These are phyloP conservation scores for Jaenimonas drosophilae DNA, from an alignment of 208 protist genomes.

Conservation along the genomic window DNA sequence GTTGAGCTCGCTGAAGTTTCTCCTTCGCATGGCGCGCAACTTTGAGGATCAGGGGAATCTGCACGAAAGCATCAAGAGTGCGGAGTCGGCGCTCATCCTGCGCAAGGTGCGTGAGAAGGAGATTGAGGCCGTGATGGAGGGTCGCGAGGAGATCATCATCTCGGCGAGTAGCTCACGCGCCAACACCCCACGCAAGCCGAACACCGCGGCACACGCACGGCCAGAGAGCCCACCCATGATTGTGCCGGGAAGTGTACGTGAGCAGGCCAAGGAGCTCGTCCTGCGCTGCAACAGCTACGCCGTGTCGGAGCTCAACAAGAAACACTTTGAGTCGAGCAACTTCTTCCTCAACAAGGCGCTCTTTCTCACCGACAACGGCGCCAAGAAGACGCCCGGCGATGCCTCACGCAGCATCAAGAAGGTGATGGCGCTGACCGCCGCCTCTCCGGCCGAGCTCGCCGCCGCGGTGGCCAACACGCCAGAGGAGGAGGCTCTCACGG, in stretches of 20 bases:
- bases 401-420: slow-evolving; percentile 1
- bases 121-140: slow-evolving; percentile 12
- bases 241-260: background rate
- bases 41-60: slow-evolving; percentile 68
- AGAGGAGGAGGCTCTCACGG: slow-evolving; percentile 8
- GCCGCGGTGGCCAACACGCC: slow-evolving; percentile 1
- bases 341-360: slow-evolving; percentile 72
- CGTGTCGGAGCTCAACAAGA: slow-evolving; percentile 50
- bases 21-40: slow-evolving; percentile 34
- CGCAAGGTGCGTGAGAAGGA: slow-evolving; percentile 19
- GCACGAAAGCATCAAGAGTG: slow-evolving; percentile 60
- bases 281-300: slow-evolving; percentile 75
- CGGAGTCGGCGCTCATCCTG: slow-evolving; percentile 62
- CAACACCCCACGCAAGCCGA: too few species aligned
- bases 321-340: slow-evolving; percentile 36
- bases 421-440: slow-evolving; percentile 1
- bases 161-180: too few species aligned
- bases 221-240: too few species aligned
- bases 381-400: slow-evolving; percentile 4
- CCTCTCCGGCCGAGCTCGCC: background rate
- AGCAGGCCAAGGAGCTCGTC: slow-evolving; percentile 53
- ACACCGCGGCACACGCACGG: too few species aligned
- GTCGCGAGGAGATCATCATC: background rate
- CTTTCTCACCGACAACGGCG: slow-evolving; percentile 61
- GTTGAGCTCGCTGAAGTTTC: too few species aligned